These are phyloP conservation scores for Zygosaccharomyces kombuchaensis DNA, from an alignment of 805 yeast species.

Conservation along the genomic window DNA sequence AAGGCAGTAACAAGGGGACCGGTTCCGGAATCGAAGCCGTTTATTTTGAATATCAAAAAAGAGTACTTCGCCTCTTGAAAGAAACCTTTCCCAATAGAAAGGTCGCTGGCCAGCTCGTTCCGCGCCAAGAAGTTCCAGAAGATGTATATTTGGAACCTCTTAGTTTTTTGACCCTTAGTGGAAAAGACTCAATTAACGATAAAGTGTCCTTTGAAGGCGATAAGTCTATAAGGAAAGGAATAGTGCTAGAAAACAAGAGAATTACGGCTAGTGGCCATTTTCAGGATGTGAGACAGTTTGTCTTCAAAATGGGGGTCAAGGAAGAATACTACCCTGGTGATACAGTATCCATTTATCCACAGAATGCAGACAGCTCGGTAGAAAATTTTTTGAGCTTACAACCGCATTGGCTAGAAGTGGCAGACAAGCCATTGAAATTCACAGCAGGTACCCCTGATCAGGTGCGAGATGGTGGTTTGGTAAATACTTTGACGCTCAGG, in stretches of 20 bases:
- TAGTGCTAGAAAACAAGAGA: constrained; percentile 48
- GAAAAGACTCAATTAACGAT: neutral
- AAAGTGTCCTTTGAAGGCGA: constrained; percentile 19
- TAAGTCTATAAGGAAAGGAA: constrained; percentile 37
- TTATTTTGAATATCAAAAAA: constrained; percentile 68
- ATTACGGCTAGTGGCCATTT: constrained; percentile 72
- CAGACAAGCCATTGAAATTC: constrained; percentile 48
- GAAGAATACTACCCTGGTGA: constrained; percentile 68
- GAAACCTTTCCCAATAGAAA: constrained; percentile 36
- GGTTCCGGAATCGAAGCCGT: constrained; percentile 58
- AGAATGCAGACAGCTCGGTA: constrained; percentile 62
- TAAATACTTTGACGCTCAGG: constrained; percentile 61
- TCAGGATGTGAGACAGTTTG: constrained; percentile 79
- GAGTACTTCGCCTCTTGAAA: constrained; percentile 39
- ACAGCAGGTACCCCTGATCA: constrained; percentile 27
- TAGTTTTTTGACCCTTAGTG: constrained; percentile 17
- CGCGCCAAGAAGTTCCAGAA: constrained; percentile 23
- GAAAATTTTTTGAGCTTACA: constrained; percentile 61
- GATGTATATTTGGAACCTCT: constrained; percentile 29
- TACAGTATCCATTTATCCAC: constrained; percentile 69
- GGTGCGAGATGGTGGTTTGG: constrained; percentile 55
- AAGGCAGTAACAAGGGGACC: constrained; percentile 44
- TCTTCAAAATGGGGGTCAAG: constrained; percentile 37
- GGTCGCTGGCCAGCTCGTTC: constrained; percentile 17
- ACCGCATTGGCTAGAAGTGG: constrained; percentile 61